phyloP scores from a whole-genome alignment of 495 filamentous ascomycete species.

The Aspergillus affinis region DNA sequence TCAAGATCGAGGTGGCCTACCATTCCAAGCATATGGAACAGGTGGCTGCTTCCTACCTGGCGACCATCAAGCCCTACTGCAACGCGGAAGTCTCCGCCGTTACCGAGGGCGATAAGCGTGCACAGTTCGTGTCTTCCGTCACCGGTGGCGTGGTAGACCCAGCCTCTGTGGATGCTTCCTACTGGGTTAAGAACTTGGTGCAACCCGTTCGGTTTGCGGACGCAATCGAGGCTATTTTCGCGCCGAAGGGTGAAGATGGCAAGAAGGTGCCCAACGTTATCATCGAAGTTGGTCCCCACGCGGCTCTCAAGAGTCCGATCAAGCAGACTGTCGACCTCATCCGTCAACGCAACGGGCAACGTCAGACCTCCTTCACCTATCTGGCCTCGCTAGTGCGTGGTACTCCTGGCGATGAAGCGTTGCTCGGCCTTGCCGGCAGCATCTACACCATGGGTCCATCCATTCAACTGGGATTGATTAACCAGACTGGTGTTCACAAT shows the following conservation, averaged over 20 bases:
- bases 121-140: conserved; percentile 9
- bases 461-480: not conserved
- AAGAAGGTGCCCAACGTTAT: conserved; percentile 19
- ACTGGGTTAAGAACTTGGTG: conserved; percentile 23
- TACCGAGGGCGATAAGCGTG: not conserved
- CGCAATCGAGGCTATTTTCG: conserved; percentile 18
- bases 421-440: not conserved
- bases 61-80: conserved; percentile 18
- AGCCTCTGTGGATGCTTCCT: conserved; percentile 5
- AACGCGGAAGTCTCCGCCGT: not conserved
- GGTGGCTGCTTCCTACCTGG: conserved; percentile 15
- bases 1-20: conserved; percentile 24
- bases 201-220: conserved; percentile 29
- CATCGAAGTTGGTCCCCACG: conserved; percentile 49
- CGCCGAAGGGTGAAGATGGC: conserved; percentile 1
- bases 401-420: not conserved
- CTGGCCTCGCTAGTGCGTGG: not conserved
- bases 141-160: not conserved
- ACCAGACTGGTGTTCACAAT: not conserved
- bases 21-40: conserved; percentile 34
- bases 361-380: not conserved
- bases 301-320: conserved; percentile 33
- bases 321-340: conserved; percentile 14
- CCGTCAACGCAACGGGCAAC: not conserved
- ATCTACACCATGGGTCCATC: not conserved